These are phyloP conservation scores for Trametes cubensis DNA, from an alignment of 768 basidiomycete species.

Conservation along the genomic window DNA sequence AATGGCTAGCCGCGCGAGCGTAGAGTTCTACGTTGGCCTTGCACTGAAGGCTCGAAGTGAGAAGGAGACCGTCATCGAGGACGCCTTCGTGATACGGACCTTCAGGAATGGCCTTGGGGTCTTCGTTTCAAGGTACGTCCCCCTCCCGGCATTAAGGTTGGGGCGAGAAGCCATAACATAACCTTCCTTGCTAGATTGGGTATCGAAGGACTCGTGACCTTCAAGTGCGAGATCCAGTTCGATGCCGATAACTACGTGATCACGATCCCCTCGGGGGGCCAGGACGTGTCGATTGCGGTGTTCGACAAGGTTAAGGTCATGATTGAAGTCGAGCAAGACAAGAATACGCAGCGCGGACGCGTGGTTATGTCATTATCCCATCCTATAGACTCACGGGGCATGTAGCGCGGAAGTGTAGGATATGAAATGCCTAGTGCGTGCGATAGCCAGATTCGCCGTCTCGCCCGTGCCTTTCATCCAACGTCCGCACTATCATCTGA, in stretches of 20 bases:
- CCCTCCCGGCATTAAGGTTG: background rate
- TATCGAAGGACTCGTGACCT: conserved; percentile 91
- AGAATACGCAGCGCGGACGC: conserved; percentile 86
- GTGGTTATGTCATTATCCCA: conserved; percentile 81
- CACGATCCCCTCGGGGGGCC: conserved; percentile 53
- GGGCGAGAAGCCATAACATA: conserved; percentile 7
- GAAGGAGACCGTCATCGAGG: conserved; percentile 60
- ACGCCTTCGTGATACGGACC: conserved; percentile 90
- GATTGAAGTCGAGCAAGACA: conserved; percentile 93
- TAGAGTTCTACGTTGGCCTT: conserved; percentile 96
- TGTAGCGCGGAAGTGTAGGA: conserved; percentile 36
- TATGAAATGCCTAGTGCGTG: conserved; percentile 19
- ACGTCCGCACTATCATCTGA: conserved; percentile 14
- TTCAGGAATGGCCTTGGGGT: conserved; percentile 97
- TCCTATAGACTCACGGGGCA: conserved; percentile 57
- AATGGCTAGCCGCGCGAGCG: conserved; percentile 94
- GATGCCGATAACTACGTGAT: conserved; percentile 91
- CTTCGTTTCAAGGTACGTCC: conserved; percentile 86
- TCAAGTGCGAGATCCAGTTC: conserved; percentile 87
- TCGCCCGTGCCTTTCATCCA: conserved; percentile 16
- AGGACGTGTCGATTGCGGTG: conserved; percentile 70
- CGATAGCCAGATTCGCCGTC: conserved; percentile 12
- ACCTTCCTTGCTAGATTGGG: conserved; percentile 62
- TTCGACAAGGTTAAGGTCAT: conserved; percentile 94
- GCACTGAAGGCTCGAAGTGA: conserved; percentile 76